phyloP scores from a whole-genome alignment of 495 filamentous ascomycete genomes.

The Penicillium coffeae region DNA sequence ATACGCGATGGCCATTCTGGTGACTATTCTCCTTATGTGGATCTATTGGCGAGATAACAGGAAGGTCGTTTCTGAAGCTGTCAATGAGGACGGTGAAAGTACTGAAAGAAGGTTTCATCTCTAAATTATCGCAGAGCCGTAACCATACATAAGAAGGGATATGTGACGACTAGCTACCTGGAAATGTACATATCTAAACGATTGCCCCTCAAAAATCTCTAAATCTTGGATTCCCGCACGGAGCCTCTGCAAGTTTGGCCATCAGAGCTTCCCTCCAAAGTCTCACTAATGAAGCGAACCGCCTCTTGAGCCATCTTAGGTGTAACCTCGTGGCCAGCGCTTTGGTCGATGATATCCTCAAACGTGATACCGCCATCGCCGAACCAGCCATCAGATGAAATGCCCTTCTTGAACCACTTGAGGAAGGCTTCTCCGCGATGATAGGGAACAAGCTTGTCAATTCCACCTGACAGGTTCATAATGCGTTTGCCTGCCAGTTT shows the following conservation, averaged over 20 bases:
- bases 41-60: too few species aligned
- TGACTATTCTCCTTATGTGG: too few species aligned
- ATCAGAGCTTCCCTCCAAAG: slow-evolving; percentile 23
- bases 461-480: slow-evolving; percentile 68
- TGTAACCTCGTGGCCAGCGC: slow-evolving; percentile 70
- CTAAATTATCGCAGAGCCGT: too few species aligned
- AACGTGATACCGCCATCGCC: slow-evolving; percentile 56
- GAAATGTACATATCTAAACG: too few species aligned
- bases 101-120: too few species aligned
- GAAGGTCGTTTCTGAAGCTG: too few species aligned
- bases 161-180: too few species aligned
- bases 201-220: too few species aligned
- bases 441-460: slow-evolving; percentile 85
- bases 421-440: slow-evolving; percentile 65
- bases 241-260: slow-evolving; percentile 23
- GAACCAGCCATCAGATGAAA: slow-evolving; percentile 52
- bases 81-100: too few species aligned
- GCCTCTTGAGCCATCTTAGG: slow-evolving; percentile 69
- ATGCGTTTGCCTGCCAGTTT: slow-evolving; percentile 69
- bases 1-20: too few species aligned
- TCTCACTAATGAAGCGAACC: slow-evolving; percentile 59
- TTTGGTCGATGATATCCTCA: slow-evolving; percentile 69
- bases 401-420: slow-evolving; percentile 60
- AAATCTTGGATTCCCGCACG: slow-evolving; percentile 41
- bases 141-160: too few species aligned